Base-by-base conservation (phyloP, 176 grass and related monocot species). In the Tillandsia leiboldiana region DNA sequence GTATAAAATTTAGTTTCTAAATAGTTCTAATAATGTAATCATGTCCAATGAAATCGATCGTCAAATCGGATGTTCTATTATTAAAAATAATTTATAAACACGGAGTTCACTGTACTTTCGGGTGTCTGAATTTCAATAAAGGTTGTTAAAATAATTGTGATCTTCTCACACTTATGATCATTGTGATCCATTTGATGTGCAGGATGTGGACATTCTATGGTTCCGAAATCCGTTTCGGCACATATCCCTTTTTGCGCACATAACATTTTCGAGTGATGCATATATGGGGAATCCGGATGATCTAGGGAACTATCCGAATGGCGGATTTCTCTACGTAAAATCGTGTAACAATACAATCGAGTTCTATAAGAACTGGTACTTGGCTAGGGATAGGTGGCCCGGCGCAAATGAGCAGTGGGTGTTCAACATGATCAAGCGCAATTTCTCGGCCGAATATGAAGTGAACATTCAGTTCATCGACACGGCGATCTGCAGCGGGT, bases 201-300 rank as follows among this genome's bases (percentile, higher is more conserved):
- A 91, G 89, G 88, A 96, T 82, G 85, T 91, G n/a, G 88, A 96
- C 63, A 79, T 96, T 72, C 57, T 96, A 3, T 96, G 88, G 91
- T 84, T 96, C 67, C 80, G 87, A 26, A 29, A 67, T 14, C 91
- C 91, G 9, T 86, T 96, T 50, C 74, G 50, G 3, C 83, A 65
- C 13, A 75, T 96, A 1, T 53, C 80, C 0, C 0, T 13, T 1
- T n/a, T 3, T 8, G 82, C 82, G 9, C 72, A 91, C 69, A 26
- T 96, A 17, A 85, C 78, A 2, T 83, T 91, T 77, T 85, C 91
- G 3, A 71, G 82, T 1, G 91, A 96, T 72, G 72, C 77, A 49
- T 96, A 81, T 68, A 74, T 81, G 10, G 88, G 88, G 26, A 75
- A 87, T 24, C 68, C 77, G 0, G 14, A 20, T 47, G 79, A 77